Evolutionary conservation across 495 filamentous ascomycete species (phyloP), one percentile per base, ranked within the genome.

Genomic region (Podospora australis): DNA sequence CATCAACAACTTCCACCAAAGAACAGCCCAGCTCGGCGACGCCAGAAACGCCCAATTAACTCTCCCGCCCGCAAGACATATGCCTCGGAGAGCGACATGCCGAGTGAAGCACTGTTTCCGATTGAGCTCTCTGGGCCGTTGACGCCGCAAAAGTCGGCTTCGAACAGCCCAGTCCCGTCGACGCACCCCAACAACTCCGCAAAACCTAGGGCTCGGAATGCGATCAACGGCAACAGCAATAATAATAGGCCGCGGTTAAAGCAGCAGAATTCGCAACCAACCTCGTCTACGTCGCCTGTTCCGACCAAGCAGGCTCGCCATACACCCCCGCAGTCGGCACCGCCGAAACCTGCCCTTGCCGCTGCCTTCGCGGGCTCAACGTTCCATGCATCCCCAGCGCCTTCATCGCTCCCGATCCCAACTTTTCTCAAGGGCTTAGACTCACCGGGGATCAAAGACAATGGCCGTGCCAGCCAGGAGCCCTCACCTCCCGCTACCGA

Each of bases 361-460:
- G 61, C 78, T 50, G 76, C 87, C 49, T 99, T 96, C 65, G 92
- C 92, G 11, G 92, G 92, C 13, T 87, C 90, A 13, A 94, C 88
- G 0, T 99, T 99, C 65, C 91, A 96, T 62, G 86, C 88, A 9
- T 99, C 92, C 2, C 92, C 92, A 11, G 90, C 90, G 2, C 86
- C 94, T 2, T 91, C 90, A 3, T 80, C 88, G n/a, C 77, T 99
- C 4, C 94, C 94, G 0, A 87, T 96, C 34, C 92, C 92, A 1
- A 92, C 82, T 62, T 95, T 95, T 63, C 79, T 95, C 44, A 90
- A 83, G 47, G 84, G 88, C 0, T 71, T 88, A 10, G 82, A 86
- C 39, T 78, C 77, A 6, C 75, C 77, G 13, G 39, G 40, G 6
- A 28, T 58, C n/a, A 58, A 55, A 71, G 53, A 70, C 20, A 39